Conservation (phyloP, 192 early-diverging fungal species). For the Coemansia sp. region DNA sequence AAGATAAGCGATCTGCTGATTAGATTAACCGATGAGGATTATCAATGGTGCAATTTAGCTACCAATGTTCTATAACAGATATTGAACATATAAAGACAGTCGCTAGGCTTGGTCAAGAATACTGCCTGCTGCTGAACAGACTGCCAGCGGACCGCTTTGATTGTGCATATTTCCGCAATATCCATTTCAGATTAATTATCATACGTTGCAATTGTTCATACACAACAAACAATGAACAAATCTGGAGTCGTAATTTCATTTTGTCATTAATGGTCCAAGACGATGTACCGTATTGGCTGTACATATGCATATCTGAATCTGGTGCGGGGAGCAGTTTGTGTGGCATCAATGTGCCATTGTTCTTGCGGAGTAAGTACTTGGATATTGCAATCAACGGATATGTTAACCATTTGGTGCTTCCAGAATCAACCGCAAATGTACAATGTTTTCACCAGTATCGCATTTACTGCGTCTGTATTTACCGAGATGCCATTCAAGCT, state of each 20-base stretch:
- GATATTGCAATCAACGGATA: conserved; percentile 6
- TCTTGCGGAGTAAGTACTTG: conserved; percentile 1
- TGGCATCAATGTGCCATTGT: not conserved
- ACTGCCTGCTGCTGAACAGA: not conserved
- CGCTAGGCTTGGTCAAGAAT: not conserved
- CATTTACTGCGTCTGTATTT: not conserved
- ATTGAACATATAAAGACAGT: not conserved
- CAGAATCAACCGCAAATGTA: not conserved
- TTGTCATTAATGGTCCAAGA: not conserved
- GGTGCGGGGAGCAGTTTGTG: conserved; percentile 1
- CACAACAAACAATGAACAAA: not conserved
- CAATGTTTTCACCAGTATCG: not conserved
- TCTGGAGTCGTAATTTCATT: not conserved
- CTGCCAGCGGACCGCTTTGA: not conserved
- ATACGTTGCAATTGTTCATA: not conserved
- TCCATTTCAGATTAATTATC: conserved; percentile 11
- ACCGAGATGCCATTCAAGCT: not conserved
- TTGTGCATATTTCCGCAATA: not conserved
- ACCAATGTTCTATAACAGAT: too few relatives aligned
- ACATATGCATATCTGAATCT: not conserved
- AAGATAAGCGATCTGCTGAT: not conserved
- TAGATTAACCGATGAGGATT: not conserved
- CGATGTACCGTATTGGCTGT: not conserved
- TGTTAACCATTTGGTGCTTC: not conserved
- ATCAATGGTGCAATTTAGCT: not conserved